These are phyloP conservation scores for Thermomucor indicae-seudaticae DNA, from an alignment of 371 early-diverging fungal genomes.

Conservation along the genomic window DNA sequence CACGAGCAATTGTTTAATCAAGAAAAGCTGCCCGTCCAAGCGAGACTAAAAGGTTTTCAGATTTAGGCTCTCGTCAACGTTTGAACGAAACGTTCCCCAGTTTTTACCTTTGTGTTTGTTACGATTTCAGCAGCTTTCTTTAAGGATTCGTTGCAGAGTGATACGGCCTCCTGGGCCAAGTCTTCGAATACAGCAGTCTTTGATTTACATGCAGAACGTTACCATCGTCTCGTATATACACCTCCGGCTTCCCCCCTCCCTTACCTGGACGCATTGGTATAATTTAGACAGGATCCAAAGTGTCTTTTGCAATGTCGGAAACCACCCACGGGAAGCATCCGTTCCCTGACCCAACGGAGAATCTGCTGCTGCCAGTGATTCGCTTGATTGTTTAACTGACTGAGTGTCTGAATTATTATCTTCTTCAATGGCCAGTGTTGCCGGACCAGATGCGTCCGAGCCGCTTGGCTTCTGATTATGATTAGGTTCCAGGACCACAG, in stretches of 20 bases:
- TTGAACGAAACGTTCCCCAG: neutral
- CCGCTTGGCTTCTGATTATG: neutral
- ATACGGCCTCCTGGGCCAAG: slow-evolving; percentile 78
- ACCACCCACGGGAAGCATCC: slow-evolving; percentile 67
- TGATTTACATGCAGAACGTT: neutral
- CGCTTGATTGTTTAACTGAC: neutral
- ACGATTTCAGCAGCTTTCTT: slow-evolving; percentile 45
- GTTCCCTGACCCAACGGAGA: slow-evolving; percentile 28
- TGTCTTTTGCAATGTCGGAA: slow-evolving; percentile 75
- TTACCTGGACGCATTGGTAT: slow-evolving; percentile 69
- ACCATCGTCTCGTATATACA: no score
- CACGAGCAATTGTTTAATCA: slow-evolving; percentile 77
- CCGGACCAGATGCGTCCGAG: slow-evolving; percentile 15
- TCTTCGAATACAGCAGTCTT: slow-evolving; percentile 75
- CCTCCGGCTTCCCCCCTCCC: no score
- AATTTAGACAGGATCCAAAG: slow-evolving; percentile 79
- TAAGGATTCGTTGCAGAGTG: slow-evolving; percentile 62
- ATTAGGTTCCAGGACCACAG: slow-evolving; percentile 18
- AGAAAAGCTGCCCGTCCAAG: slow-evolving; percentile 73
- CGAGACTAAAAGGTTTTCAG: slow-evolving; percentile 28
- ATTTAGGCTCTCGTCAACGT: neutral
- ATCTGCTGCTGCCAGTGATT: slow-evolving; percentile 16
- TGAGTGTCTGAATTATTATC: slow-evolving; percentile 15
- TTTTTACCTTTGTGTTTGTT: slow-evolving; percentile 23
- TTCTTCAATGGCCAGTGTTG: slow-evolving; percentile 38